Evolutionary conservation across 805 yeast genomes (phyloP), one percentile per base, ranked within the genome.

Genomic region (Candida orba): DNA sequence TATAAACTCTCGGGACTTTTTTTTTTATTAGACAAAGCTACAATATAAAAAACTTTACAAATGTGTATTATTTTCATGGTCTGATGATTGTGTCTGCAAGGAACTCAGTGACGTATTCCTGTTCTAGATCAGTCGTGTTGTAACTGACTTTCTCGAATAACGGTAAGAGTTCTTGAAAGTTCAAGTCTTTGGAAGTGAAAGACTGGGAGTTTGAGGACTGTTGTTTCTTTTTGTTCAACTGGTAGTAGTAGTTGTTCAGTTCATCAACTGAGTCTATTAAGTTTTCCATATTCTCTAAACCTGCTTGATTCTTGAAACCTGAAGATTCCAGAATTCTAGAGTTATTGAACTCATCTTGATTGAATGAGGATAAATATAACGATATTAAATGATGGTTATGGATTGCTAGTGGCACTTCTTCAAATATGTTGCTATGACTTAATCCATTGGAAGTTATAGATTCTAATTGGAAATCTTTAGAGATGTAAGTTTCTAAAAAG

Each of bases 301-400:
- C 45, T 10, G 54, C 44, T 42, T 51, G 49, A 7, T 42, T 42
- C 40, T 55, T 57, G 4, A 41, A 25, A 8, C 47, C 44, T 22
- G 55, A 43, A 5, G 55, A 43, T 22, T 52, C 55, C 32, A 57
- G 43, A 8, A 50, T 23, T n/a, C 41, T 29, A 9, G 57, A 35
- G 22, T 51, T 50, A 18, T 51, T 49, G 48, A 53, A 57, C 39
- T 43, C 34, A 20, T 54, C 51, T 10, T 48, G 40, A 15, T 49
- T 48, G 32, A 45, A 45, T 10, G 51, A 44, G 13, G 86, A 46
- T 50, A 79, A 65, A 59, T 75, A 76, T 51, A 79, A 65, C 52
- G 79, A 72, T 42, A 79, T 76, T 56, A 88, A 72, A 53, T 78
- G 79, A 45, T 81, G 79, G 72, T 84, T 86, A 58, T 76, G 76